Conservation (phyloP, 2,329 filamentous ascomycete genomes). For the Chrysoporthe cubensis region DNA sequence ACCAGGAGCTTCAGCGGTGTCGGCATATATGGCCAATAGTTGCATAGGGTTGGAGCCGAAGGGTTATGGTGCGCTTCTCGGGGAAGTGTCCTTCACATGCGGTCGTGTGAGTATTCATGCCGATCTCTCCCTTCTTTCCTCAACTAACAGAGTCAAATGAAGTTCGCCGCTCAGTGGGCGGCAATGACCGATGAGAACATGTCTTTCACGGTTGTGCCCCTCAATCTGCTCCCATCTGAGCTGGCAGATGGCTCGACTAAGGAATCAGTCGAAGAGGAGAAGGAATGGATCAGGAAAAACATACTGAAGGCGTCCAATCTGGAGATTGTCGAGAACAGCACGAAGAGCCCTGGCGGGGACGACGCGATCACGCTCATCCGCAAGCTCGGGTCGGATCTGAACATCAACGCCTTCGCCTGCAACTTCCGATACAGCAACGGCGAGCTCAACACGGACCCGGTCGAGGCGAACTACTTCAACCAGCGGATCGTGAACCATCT, state of each 20-base stretch:
- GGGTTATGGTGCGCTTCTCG: constrained; percentile 48
- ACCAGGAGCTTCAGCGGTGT: constrained; percentile 49
- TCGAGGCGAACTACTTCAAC: constrained; percentile 55
- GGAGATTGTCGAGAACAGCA: constrained; percentile 40
- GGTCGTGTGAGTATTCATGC: constrained; percentile 38
- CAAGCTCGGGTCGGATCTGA: constrained; percentile 49
- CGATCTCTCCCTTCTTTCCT: no score
- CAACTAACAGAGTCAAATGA: background rate
- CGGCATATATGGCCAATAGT: constrained; percentile 49
- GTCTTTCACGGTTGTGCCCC: constrained; percentile 45
- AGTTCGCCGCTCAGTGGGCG: constrained; percentile 48
- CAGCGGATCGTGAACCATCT: constrained; percentile 46
- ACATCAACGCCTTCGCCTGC: constrained; percentile 50
- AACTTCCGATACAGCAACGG: constrained; percentile 48
- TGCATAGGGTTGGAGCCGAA: constrained; percentile 45
- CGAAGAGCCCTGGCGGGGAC: constrained; percentile 32
- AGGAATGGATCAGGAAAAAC: constrained; percentile 42
- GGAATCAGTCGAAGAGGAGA: constrained; percentile 41
- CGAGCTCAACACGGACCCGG: constrained; percentile 46
- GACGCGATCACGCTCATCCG: constrained; percentile 45
- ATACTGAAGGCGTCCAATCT: constrained; percentile 44
- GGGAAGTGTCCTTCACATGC: constrained; percentile 49
- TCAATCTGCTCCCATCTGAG: constrained; percentile 42
- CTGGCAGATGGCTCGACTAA: constrained; percentile 22
- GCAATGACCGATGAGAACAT: constrained; percentile 40